Evolutionary conservation across 2,329 filamentous ascomycete genomes (phyloP).

Genomic region (Leptographium procerum): DNA sequence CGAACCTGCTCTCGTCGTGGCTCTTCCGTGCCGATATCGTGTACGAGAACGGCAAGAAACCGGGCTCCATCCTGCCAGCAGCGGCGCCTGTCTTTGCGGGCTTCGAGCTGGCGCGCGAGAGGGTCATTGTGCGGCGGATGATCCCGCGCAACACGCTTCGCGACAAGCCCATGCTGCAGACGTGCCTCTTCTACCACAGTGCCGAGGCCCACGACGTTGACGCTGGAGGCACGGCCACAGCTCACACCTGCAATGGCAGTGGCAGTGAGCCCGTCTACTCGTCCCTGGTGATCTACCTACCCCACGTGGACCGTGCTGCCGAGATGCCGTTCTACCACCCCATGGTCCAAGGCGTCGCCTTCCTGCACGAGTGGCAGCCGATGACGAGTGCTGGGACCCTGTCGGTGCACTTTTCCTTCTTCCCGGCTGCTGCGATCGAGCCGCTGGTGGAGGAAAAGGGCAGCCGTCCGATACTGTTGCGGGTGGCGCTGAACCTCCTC

Average conservation of each 20-base stretch:
- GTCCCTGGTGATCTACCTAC: slow-evolving; percentile 63
- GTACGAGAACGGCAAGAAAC: neutral
- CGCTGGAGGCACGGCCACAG: too few species aligned
- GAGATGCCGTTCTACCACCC: slow-evolving; percentile 86
- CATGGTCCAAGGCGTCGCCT: slow-evolving; percentile 59
- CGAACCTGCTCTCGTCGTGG: slow-evolving; percentile 68
- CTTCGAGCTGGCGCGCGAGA: slow-evolving; percentile 29
- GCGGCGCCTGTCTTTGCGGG: slow-evolving; percentile 10
- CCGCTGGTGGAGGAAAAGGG: slow-evolving; percentile 16
- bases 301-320: slow-evolving; percentile 51
- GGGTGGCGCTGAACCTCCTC: slow-evolving; percentile 59
- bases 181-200: slow-evolving; percentile 57
- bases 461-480: slow-evolving; percentile 29
- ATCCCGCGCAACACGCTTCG: slow-evolving; percentile 72
- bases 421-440: slow-evolving; percentile 13
- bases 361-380: slow-evolving; percentile 54
- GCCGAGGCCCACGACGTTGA: slow-evolving; percentile 3
- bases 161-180: slow-evolving; percentile 69
- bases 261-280: slow-evolving; percentile 14
- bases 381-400: slow-evolving; percentile 32
- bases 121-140: slow-evolving; percentile 62
- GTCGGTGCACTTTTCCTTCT: slow-evolving; percentile 51
- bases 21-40: slow-evolving; percentile 70
- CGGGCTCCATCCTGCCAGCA: neutral
- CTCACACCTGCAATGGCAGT: neutral